These are phyloP conservation scores for Ophiocytium majus DNA, from an alignment of 352 stramenopile genomes.

Conservation along the genomic window DNA sequence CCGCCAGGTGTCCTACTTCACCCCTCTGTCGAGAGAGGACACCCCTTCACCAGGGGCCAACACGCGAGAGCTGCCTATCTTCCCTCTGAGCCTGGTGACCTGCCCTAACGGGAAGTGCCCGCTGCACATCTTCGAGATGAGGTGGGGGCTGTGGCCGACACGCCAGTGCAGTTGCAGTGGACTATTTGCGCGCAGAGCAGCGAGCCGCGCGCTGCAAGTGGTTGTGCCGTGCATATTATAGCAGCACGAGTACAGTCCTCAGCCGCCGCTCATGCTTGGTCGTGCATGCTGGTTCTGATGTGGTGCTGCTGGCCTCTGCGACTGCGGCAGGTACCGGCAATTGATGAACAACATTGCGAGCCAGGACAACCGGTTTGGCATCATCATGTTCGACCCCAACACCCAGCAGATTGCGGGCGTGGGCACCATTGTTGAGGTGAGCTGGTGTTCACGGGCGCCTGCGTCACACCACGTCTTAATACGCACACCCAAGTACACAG, in stretches of 20 bases:
- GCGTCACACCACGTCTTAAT: too few relatives aligned
- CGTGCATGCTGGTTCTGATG: neutral
- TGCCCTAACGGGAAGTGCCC: conserved; percentile 19
- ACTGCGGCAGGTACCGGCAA: conserved; percentile 10
- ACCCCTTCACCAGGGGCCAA: neutral
- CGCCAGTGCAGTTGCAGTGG: neutral
- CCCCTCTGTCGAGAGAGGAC: conserved; percentile 9
- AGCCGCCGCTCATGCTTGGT: neutral
- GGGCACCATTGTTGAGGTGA: conserved; percentile 1
- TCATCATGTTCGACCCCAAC: conserved; percentile 19
- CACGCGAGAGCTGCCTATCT: conserved; percentile 9
- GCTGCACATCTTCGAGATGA: conserved; percentile 22
- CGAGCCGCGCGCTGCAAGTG: neutral
- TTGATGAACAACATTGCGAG: conserved; percentile 16
- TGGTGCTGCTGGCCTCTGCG: too few relatives aligned
- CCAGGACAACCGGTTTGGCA: conserved; percentile 9
- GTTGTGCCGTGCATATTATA: neutral
- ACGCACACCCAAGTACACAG: neutral
- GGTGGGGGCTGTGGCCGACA: neutral
- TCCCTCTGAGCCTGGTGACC: neutral
- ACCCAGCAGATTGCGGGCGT: conserved; percentile 8
- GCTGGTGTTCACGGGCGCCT: too few relatives aligned
- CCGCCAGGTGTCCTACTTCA: neutral
- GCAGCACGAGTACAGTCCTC: neutral
- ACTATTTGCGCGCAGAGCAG: too few relatives aligned